These are phyloP conservation scores for Penicillium sp. DNA, from an alignment of 2,329 filamentous ascomycete genomes.

Conservation along the genomic window DNA sequence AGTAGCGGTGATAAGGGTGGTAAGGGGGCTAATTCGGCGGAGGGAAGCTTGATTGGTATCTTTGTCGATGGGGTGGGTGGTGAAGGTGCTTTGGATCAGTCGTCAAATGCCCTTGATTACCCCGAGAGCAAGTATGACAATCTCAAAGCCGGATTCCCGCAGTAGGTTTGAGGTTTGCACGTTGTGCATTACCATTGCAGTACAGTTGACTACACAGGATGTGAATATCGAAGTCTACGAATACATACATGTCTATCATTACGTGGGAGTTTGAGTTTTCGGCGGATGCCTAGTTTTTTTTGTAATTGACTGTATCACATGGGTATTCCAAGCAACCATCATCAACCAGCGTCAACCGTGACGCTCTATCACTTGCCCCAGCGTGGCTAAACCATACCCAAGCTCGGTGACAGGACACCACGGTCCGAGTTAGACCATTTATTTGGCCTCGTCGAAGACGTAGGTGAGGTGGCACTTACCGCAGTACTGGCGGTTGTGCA, in stretches of 20 bases:
- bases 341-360: slow-evolving; percentile 21
- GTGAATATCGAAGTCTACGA: slow-evolving; percentile 1
- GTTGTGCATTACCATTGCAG: background rate
- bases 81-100: slow-evolving; percentile 33
- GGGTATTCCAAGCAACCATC: slow-evolving; percentile 8
- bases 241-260: slow-evolving; percentile 4
- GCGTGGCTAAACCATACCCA: slow-evolving; percentile 12
- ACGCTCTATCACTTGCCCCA: slow-evolving; percentile 13
- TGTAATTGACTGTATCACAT: slow-evolving; percentile 20
- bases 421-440: slow-evolving; percentile 31
- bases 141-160: slow-evolving; percentile 30
- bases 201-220: background rate
- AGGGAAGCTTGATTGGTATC: slow-evolving; percentile 65
- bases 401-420: slow-evolving; percentile 15
- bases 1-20: slow-evolving; percentile 72
- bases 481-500: slow-evolving; percentile 99
- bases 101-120: slow-evolving; percentile 35
- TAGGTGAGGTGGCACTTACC: slow-evolving; percentile 69
- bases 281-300: slow-evolving; percentile 14
- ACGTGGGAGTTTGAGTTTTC: slow-evolving; percentile 4
- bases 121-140: slow-evolving; percentile 45
- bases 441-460: slow-evolving; percentile 66
- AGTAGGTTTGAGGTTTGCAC: slow-evolving; percentile 1
- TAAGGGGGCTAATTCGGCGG: slow-evolving; percentile 32
- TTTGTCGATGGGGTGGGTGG: slow-evolving; percentile 41